Conservation (phyloP, 805 yeast species). For the Pichia rugopelliculosa region DNA sequence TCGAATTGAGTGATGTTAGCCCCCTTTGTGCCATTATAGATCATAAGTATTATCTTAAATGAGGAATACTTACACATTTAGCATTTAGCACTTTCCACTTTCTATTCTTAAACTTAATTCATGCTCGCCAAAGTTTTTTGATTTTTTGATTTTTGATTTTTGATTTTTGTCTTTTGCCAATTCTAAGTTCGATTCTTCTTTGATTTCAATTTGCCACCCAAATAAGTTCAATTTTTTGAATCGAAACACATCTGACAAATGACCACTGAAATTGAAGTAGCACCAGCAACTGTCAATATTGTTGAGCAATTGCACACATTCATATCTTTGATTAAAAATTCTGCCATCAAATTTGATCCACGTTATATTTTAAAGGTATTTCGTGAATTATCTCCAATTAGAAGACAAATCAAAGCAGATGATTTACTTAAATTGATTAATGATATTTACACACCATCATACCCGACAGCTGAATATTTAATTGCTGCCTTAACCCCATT, state of each 20-base stretch:
- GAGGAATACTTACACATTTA: too few species aligned
- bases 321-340: conserved; percentile 25
- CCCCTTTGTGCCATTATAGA: conserved; percentile 21
- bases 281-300: not conserved
- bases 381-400: conserved; percentile 70
- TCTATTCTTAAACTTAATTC: not conserved
- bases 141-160: not conserved
- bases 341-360: conserved; percentile 59
- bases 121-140: not conserved
- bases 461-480: conserved; percentile 35
- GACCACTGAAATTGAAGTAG: conserved; percentile 6
- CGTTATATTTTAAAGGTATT: conserved; percentile 80
- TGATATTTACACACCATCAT: conserved; percentile 45
- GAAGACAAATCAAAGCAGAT: conserved; percentile 52
- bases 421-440: conserved; percentile 50
- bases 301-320: conserved; percentile 4
- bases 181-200: not conserved
- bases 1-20: conserved; percentile 24
- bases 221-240: not conserved
- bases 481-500: conserved; percentile 26
- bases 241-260: not conserved
- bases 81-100: too few species aligned
- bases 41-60: not conserved
- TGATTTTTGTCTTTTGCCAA: not conserved
- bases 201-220: conserved; percentile 8